Base-by-base conservation (phyloP, 2,329 filamentous ascomycete species). In the Trichoderma atrobrunneum region DNA sequence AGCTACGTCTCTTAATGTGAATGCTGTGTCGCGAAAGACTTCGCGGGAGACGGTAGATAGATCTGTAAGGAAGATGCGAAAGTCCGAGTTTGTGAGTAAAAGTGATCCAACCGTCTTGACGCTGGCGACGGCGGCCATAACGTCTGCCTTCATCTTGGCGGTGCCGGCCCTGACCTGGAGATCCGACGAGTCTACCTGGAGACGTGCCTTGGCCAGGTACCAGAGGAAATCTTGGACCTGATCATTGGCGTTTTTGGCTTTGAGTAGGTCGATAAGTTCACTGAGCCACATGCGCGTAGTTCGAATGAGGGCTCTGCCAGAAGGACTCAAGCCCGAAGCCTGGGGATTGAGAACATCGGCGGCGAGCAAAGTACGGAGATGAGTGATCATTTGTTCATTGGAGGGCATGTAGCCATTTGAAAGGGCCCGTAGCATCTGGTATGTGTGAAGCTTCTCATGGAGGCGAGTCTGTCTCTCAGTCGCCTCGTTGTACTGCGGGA, bases 221-320 rank as follows among this genome's bases (percentile, higher is more conserved):
- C 94, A 98, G 51, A 97, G 85, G 74, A 98, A 93, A 77, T 98
- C 93, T 80, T 98, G 95, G 21, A 98, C 89, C 80, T 97, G 92
- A 81, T 98, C 94, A 18, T 89, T 82, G 73, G 86, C 84, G 80
- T 98, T 98, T 84, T 98, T 98, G 81, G 94, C 87, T 70, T 89
- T 86, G 60, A 98, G 80, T 7, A 97, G 82, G n/a, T 93, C 89
- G 76, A 97, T 95, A 79, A 97, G 90, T 72, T 95, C 87, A 72
- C 90, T 87, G 8, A 98, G 84, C 88, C 90, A 95, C 76, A 91
- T 86, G 79, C 92, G 93, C 63, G 87, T 85, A 78, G 92, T 91
- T 73, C 91, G 91, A 67, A 93, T 85, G 28, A 98, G 85, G 62
- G 91, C 87, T 10, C 91, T 89, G 28, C 95, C 94, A 10, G 93